Evolutionary conservation across 345 rosid genomes (phyloP), one percentile per base, ranked within the genome.

Genomic region (Lumnitzera littorea): DNA sequence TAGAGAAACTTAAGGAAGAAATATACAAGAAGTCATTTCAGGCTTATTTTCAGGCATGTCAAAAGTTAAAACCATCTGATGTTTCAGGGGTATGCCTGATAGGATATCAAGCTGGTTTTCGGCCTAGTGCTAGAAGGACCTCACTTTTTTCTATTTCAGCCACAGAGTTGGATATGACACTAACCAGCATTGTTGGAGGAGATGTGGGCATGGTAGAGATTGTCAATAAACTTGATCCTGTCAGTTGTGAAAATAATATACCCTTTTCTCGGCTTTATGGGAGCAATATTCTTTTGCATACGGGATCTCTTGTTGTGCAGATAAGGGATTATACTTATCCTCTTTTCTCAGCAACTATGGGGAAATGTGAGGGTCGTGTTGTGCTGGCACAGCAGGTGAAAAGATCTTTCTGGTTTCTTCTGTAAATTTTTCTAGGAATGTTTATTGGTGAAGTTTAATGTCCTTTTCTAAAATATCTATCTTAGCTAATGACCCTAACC

Each of bases 181-280:
- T 94, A 78, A 80, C 82, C 15, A 72, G 78, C 62, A 82, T 90
- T 77, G 82, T 79, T 73, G 95, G 96, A 68, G 97, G 97, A 65
- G 92, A 91, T 56, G 76, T 75, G 63, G 97, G 96, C 70, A 83
- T 90, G 96, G 69, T 94, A 63, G 91, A 88, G 71, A 74, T 90
- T 56, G 51, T 90, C 59, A 80, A 74, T 81, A 82, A 78, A 78
- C 88, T 90, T 67, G 99, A 94, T 83, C 96, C 91, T 67, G 74
- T 94, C 17, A 77, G 83, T 72, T 66, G 57, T 57, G 88, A 84
- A 78, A 73, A 73, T 17, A 70, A 83, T 63, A 84, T 94, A 73
- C 99, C 99, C 16, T 90, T 94, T 83, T 82, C 96, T 29, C 85
- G 97, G 67, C 83, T 88, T 46, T 90, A 88, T 80, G 99, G 99